phyloP scores from a whole-genome alignment of 2,329 filamentous ascomycete species.

The Zymoseptoria pseudotritici region DNA sequence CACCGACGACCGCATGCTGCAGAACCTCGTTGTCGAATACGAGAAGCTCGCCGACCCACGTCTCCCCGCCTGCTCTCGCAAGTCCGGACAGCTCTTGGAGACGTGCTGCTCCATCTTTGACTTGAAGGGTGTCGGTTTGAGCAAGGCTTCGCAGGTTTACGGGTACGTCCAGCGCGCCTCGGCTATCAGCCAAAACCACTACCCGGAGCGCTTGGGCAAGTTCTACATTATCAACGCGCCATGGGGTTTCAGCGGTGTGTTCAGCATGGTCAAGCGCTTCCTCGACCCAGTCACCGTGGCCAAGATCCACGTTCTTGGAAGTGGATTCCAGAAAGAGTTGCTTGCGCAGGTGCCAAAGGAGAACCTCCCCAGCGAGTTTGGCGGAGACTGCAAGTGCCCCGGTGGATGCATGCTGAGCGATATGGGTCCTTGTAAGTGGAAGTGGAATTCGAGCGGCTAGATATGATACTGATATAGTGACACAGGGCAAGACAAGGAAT shows the following conservation, averaged over 20 bases:
- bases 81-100: slow-evolving; percentile 81
- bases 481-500: slow-evolving; percentile 57
- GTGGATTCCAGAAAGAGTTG: slow-evolving; percentile 74
- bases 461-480: slow-evolving; percentile 8
- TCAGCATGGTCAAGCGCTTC: slow-evolving; percentile 82
- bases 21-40: slow-evolving; percentile 95
- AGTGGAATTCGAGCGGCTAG: background rate
- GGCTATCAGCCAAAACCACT: slow-evolving; percentile 94
- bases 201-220: slow-evolving; percentile 91
- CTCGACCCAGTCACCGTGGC: slow-evolving; percentile 92
- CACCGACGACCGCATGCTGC: slow-evolving; percentile 83
- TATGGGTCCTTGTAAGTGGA: slow-evolving; percentile 64
- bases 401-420: slow-evolving; percentile 84
- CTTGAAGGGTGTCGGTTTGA: slow-evolving; percentile 83
- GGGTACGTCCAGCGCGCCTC: slow-evolving; percentile 79
- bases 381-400: slow-evolving; percentile 72
- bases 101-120: slow-evolving; percentile 99
- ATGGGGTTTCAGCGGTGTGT: slow-evolving; percentile 87
- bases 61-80: slow-evolving; percentile 90
- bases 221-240: slow-evolving; percentile 97
- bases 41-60: slow-evolving; percentile 91
- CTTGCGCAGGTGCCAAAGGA: slow-evolving; percentile 77
- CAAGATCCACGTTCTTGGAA: slow-evolving; percentile 89
- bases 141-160: slow-evolving; percentile 76
- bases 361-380: slow-evolving; percentile 82